Evolutionary conservation across 1,139 yeast genomes (phyloP).

Genomic region (Pichia sp.): DNA sequence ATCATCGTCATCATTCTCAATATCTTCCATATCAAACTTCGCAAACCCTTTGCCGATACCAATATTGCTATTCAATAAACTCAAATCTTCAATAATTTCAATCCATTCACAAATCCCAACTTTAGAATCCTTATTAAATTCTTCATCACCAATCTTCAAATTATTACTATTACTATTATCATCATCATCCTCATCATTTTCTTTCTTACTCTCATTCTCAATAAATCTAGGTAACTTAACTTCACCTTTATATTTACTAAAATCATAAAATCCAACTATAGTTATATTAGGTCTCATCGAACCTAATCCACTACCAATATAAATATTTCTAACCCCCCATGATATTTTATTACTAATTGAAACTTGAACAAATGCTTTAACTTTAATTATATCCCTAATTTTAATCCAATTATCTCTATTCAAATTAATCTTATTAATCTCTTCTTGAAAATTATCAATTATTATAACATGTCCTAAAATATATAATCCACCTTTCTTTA

Average conservation of each 20-base stretch:
- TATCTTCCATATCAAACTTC: slow-evolving; percentile 34
- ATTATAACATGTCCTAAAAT: slow-evolving; percentile 87
- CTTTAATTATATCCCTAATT: slow-evolving; percentile 64
- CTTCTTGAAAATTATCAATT: slow-evolving; percentile 42
- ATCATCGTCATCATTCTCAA: slow-evolving; percentile 6
- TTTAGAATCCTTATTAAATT: slow-evolving; percentile 62
- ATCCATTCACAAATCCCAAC: slow-evolving; percentile 82
- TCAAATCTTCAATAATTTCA: slow-evolving; percentile 79
- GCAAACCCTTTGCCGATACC: slow-evolving; percentile 90
- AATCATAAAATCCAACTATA: slow-evolving; percentile 79
- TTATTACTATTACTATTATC: too few relatives aligned
- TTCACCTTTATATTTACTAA: slow-evolving; percentile 24
- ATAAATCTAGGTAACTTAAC: slow-evolving; percentile 18
- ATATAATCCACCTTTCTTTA: slow-evolving; percentile 91
- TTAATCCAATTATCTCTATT: slow-evolving; percentile 80
- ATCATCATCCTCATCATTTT: too few relatives aligned
- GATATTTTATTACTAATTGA: slow-evolving; percentile 80
- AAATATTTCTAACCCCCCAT: slow-evolving; percentile 96
- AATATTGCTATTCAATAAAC: slow-evolving; percentile 88
- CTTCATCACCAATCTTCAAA: too few relatives aligned
- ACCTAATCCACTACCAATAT: slow-evolving; percentile 87
- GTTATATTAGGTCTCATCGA: slow-evolving; percentile 97
- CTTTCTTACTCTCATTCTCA: slow-evolving; percentile 24
- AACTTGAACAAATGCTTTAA: slow-evolving; percentile 91
- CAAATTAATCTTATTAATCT: slow-evolving; percentile 58